Conservation (phyloP, 805 yeast species). For the Hagleromyces aurorensis region DNA sequence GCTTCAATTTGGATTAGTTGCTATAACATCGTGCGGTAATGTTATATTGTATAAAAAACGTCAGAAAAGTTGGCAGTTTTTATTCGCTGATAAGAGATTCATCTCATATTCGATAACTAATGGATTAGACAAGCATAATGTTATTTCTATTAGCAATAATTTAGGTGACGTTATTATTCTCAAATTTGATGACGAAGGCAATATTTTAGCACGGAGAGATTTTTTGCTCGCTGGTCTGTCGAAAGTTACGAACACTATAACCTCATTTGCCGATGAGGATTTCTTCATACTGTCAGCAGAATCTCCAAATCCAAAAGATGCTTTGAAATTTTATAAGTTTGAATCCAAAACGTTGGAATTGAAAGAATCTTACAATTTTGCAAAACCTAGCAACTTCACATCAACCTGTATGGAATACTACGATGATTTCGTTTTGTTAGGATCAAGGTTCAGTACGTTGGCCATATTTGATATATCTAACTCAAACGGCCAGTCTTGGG, state of each 20-base stretch:
- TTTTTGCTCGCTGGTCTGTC: conserved; percentile 27
- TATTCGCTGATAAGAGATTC: conserved; percentile 24
- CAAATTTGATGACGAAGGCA: conserved; percentile 34
- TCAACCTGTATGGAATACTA: conserved; percentile 50
- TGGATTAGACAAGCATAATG: conserved; percentile 33
- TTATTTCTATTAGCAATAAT: conserved; percentile 30
- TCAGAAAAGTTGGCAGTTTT: conserved; percentile 24
- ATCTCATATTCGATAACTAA: conserved; percentile 37
- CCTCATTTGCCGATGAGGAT: conserved; percentile 23
- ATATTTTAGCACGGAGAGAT: conserved; percentile 18
- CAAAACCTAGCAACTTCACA: conserved; percentile 44
- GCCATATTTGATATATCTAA: conserved; percentile 42
- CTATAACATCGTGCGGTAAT: conserved; percentile 55
- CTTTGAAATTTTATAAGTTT: conserved; percentile 39
- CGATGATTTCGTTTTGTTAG: conserved; percentile 43
- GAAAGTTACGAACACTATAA: conserved; percentile 46
- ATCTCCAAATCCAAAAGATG: conserved; percentile 59
- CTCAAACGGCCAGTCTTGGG: conserved; percentile 14
- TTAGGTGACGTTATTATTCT: conserved; percentile 39
- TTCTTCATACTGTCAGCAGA: conserved; percentile 38
- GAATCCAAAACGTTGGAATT: conserved; percentile 25
- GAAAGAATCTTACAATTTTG: conserved; percentile 14
- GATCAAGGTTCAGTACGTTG: conserved; percentile 65
- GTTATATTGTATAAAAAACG: conserved; percentile 30
- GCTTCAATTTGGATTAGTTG: conserved; percentile 38